A percentile compares a stretch with the other conserved stretches of the same genome.
Conservation (phyloP, 176 grass and related monocot species). For the Bothriochloa decipiens region DNA sequence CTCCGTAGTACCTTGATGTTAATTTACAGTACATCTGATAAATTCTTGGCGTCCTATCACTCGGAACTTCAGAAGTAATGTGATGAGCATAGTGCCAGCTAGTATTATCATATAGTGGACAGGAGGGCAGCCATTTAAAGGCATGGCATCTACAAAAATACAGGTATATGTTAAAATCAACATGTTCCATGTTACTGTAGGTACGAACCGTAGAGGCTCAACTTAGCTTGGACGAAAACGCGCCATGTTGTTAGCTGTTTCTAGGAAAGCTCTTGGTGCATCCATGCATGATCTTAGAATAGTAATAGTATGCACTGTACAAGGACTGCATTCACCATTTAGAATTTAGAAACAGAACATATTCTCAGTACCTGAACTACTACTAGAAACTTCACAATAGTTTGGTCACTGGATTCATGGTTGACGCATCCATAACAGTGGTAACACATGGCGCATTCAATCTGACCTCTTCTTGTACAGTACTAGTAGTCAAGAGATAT, state of each 20-base stretch:
- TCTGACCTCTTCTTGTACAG: not conserved
- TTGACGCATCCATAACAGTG: too few relatives aligned
- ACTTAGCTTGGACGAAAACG: not conserved
- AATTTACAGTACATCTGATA: not conserved
- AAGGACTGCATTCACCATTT: slow-evolving; percentile 11
- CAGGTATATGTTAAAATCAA: slow-evolving; percentile 43
- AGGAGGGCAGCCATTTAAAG: slow-evolving; percentile 12
- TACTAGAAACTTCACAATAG: not conserved
- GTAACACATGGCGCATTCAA: not conserved
- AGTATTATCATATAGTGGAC: not conserved
- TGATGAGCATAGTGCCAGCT: not conserved
- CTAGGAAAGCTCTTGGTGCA: not conserved
- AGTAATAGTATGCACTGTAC: not conserved
- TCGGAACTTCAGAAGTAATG: slow-evolving; percentile 2
- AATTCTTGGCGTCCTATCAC: slow-evolving; percentile 6
- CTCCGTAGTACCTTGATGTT: not conserved
- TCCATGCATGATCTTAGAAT: not conserved
- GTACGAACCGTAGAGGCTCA: not conserved
- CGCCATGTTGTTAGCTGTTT: not conserved
- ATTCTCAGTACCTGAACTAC: not conserved
- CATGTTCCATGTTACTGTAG: not conserved
- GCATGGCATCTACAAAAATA: slow-evolving; percentile 30
- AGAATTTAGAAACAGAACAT: not conserved
- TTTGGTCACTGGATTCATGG: not conserved
- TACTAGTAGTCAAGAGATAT: slow-evolving; percentile 5